Conservation (phyloP, 208 protist genomes). For the Acanthamoeba castellanii region DNA sequence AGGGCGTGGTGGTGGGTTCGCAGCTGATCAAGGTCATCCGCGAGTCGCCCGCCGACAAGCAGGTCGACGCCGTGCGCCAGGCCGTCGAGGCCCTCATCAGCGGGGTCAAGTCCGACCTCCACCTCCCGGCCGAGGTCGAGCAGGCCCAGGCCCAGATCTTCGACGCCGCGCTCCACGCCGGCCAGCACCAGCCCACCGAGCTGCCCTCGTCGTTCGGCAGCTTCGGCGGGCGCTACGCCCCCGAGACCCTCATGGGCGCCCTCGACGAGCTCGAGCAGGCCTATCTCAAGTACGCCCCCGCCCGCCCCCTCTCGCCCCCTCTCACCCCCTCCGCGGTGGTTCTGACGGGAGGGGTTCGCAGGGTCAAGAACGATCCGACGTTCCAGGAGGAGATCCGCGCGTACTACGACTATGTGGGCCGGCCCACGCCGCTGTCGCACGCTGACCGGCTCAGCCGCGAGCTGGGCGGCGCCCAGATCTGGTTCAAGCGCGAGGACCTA, state of each 20-base stretch:
- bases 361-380: conserved; percentile 79
- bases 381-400: conserved; percentile 86
- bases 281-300: conserved; percentile 30
- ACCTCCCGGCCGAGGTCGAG: not conserved
- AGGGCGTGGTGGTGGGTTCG: conserved; percentile 89
- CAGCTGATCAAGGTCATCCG: conserved; percentile 80
- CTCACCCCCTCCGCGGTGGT: not conserved
- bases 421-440: conserved; percentile 86
- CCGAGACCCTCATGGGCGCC: conserved; percentile 87
- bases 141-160: not conserved
- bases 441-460: conserved; percentile 84
- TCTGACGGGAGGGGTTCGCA: no score
- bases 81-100: conserved; percentile 37
- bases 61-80: not conserved
- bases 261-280: conserved; percentile 85
- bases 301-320: conserved; percentile 75
- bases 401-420: conserved; percentile 85
- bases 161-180: not conserved
- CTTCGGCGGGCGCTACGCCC: conserved; percentile 84
- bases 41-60: not conserved
- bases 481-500: conserved; percentile 93
- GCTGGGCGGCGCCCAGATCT: conserved; percentile 90
- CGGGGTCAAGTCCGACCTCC: not conserved
- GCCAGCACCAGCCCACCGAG: conserved; percentile 26
- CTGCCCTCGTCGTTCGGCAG: conserved; percentile 79